Percentiles rank a stretch among this genome's conserved stretches.
Conservation (phyloP, 495 filamentous ascomycete species). For the Podospora comata region DNA sequence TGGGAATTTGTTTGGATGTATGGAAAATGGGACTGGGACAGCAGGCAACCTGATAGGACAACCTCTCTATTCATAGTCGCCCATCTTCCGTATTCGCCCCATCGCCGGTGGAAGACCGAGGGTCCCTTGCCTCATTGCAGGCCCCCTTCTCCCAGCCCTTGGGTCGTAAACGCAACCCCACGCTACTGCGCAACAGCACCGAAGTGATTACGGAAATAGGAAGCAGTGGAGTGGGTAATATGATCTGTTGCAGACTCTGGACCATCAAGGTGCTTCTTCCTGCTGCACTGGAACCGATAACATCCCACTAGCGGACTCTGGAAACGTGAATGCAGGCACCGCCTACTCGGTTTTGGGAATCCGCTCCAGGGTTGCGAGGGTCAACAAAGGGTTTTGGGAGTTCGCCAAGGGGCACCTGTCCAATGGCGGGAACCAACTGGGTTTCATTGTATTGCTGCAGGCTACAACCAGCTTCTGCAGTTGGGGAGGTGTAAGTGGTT, state of each 20-base stretch:
- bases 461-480: neutral
- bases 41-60: neutral
- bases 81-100: neutral
- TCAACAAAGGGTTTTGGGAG: neutral
- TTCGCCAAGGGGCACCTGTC: neutral
- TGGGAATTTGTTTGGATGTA: neutral
- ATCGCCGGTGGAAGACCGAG: neutral
- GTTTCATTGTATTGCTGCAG: neutral
- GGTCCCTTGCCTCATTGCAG: neutral
- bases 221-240: neutral
- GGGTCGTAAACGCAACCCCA: neutral
- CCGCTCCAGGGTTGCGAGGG: neutral
- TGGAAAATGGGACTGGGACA: neutral
- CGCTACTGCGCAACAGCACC: conserved; percentile 1
- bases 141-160: neutral
- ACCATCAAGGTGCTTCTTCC: neutral
- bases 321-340: neutral
- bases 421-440: neutral
- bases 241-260: neutral
- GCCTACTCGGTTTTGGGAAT: neutral
- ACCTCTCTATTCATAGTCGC: conserved; percentile 1
- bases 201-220: neutral
- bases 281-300: neutral
- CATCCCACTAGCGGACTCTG: neutral
- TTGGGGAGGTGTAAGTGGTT: neutral